These are phyloP conservation scores for Fusarium hainanense DNA, from an alignment of 2,329 filamentous ascomycete genomes.

Conservation along the genomic window DNA sequence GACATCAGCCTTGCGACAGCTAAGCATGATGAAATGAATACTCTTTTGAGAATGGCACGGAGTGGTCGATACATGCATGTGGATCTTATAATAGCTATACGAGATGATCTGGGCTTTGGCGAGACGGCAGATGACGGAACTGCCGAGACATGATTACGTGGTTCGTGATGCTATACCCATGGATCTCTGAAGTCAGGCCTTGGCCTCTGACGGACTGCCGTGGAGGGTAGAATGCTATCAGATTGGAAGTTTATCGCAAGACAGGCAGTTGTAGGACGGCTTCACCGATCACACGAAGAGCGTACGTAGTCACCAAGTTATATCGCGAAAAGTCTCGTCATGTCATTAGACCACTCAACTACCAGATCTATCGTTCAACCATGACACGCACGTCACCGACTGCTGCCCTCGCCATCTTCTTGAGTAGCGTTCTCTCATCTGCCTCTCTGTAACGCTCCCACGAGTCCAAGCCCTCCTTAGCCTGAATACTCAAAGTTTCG, in stretches of 20 bases:
- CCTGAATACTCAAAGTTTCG: conserved; percentile 91
- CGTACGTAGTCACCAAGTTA: not conserved
- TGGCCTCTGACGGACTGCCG: not conserved
- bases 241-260: not conserved
- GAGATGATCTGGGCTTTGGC: not conserved
- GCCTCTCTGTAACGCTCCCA: conserved; percentile 91
- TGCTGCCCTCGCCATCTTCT: conserved; percentile 84
- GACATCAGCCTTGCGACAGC: not conserved
- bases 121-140: not conserved
- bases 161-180: not conserved
- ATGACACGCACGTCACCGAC: conserved; percentile 70
- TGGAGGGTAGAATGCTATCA: not conserved
- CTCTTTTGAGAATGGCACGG: not conserved
- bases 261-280: no score
- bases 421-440: conserved; percentile 84
- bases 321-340: not conserved
- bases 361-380: conserved; percentile 53
- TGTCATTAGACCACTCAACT: conserved; percentile 15
- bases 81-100: not conserved
- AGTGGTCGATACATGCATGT: not conserved
- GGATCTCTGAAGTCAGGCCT: not conserved
- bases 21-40: not conserved
- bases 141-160: not conserved
- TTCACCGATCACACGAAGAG: not conserved
- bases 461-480: conserved; percentile 84